Evolutionary conservation across 371 early-diverging fungal species (phyloP), one percentile per base, ranked within the genome.

Genomic region (Actinomucor elegans): DNA sequence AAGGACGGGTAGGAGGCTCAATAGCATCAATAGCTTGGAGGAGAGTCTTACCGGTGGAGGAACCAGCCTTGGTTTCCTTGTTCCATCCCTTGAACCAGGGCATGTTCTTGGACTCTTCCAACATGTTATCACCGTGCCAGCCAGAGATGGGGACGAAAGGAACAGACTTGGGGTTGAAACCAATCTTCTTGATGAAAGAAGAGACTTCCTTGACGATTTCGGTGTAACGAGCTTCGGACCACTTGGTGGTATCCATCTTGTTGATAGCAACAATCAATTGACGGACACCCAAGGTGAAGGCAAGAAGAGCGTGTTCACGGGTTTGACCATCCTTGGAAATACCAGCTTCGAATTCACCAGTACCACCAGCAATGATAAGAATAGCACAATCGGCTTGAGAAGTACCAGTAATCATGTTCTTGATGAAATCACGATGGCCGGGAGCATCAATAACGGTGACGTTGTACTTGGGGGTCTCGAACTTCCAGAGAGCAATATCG

Each of bases 341-440:
- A 93, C 97, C 99, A 76, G 97, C 93, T 66, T 96, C 95, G 90
- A 99, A 99, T 83, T 98, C 99, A 85, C 96, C 97, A 67, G 73
- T 73, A 71, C 89, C 89, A 64, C 92, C 93, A 71, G 95, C 94
- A 76, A 99, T 91, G 63, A 99, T 93, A 59, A 99, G 88, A 67
- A 99, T 87, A 73, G 95, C 99, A 73, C 92, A 91, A 72, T 97
- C 97, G 57, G 90, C 99, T 91, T 83, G 85, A 57, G 71, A 71
- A 48, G 71, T 94, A 82, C 98, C 99, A 70, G 94, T 93, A 74
- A 99, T 98, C 99, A 99, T 98, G 94, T 96, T 98, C 87, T 94
- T 92, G 84, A 99, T 96, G 88, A 97, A 99, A 80, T 96, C 96
- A 80, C 97, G 91, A 87, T 99, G 99, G 44, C 99, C 99, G 48